Evolutionary conservation across 306 rosid species (phyloP), one percentile per base, ranked within the genome.

Genomic region (Vigna nakashimae): DNA sequence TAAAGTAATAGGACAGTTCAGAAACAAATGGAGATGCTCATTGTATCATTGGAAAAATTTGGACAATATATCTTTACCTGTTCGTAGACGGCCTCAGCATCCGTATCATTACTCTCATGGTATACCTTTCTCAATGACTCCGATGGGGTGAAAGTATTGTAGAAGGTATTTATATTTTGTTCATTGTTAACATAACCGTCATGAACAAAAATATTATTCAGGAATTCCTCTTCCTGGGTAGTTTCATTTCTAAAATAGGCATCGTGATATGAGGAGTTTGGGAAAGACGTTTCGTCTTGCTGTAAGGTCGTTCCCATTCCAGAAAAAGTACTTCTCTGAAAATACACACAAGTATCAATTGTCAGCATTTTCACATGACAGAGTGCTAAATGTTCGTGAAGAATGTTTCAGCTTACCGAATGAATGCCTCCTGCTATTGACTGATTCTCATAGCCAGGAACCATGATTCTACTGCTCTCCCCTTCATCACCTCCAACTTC

Each of bases 351-450:
- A 3, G 34, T 57, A 12, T 83, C 16, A 79, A 5, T 40, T 66
- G 1, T 62, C 28, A 43, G 30, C 52, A 36, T 52, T 69, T 64
- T 78, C 71, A 34, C 55, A 45, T 34, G 60, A 20, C 32, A 73
- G 9, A 24, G 26, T 51, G 48, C 55, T 53, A 16, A 58, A 66
- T 30, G 52, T 32, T 22, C 3, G 68, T 7, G 8, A 77, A 38
- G 34, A 17, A 80, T 69, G 43, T 49, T 42, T 18, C 62, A 52
- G 69, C 92, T 84, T 78, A 91, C 96, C 82, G 65, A 78, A 45
- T 55, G 53, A 71, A 65, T 43, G 75, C 20, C 22, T 60, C 28
- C 46, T 12, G 0, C 28, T 30, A 16, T 20, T 9, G 10, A 45
- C n/a, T 5, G 65, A 55, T n/a, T 65, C 77, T 50, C 89, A 30